Conservation (phyloP, 352 stramenopile genomes). For the Phytophthora colocasiae region DNA sequence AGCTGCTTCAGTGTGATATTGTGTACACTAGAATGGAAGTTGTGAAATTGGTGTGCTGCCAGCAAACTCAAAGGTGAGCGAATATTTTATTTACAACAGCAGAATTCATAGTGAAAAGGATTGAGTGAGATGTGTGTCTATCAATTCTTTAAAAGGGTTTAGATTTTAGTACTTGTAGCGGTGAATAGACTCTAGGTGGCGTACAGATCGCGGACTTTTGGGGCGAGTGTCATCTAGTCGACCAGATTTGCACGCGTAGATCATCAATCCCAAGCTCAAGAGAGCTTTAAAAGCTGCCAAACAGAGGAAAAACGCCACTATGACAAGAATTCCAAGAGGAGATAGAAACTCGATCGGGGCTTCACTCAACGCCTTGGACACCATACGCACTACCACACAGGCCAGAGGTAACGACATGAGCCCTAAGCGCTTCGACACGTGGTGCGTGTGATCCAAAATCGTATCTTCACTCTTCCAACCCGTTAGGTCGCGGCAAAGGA, state of each 20-base stretch:
- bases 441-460: slow-evolving; percentile 95
- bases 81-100: no score
- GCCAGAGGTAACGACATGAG: slow-evolving; percentile 95
- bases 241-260: slow-evolving; percentile 73
- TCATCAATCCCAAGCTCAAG: slow-evolving; percentile 79
- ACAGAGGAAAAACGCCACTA: slow-evolving; percentile 72
- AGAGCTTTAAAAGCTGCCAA: slow-evolving; percentile 83
- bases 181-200: slow-evolving; percentile 70
- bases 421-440: slow-evolving; percentile 93
- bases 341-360: slow-evolving; percentile 47
- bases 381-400: slow-evolving; percentile 92
- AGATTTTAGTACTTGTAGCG: slow-evolving; percentile 47
- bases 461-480: slow-evolving; percentile 93
- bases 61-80: no score
- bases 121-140: not conserved
- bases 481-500: slow-evolving; percentile 95
- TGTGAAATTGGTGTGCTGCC: no score
- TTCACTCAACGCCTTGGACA: slow-evolving; percentile 68
- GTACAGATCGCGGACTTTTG: slow-evolving; percentile 67
- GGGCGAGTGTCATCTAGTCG: slow-evolving; percentile 72
- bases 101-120: no score
- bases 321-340: slow-evolving; percentile 52
- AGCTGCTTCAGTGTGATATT: not conserved
- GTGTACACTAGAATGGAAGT: no score
- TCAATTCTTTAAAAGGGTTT: slow-evolving; percentile 2